Base-by-base conservation (phyloP, 139 green algal genomes). In the Picochlorum costavermella region DNA sequence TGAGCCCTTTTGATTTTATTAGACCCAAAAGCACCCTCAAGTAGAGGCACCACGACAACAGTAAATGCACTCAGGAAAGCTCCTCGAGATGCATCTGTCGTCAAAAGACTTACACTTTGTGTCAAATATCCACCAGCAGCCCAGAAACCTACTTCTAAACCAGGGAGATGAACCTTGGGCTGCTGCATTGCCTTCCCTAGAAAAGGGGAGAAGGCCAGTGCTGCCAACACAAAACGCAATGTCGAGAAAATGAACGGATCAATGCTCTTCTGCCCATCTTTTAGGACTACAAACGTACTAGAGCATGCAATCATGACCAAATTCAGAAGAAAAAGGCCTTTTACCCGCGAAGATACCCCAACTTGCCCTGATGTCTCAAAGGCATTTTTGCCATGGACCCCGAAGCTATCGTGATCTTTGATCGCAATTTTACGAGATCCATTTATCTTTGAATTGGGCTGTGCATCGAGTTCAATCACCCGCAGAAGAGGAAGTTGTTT, bases 11-110 rank as follows among this genome's bases (percentile, higher is more conserved):
- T 79, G 12, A 80, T 73, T 33, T 86, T 75, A 4, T 74, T 33
- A 26, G 66, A 67, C 5, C 88, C 85, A 14, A 65, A 69, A 10
- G 88, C 56, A 23, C 79, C 86, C 3, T 79, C 82, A 33, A 95
- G 56, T 6, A 91, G 50, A 4, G 88, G 88, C 20, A 92, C 82
- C 26, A 81, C 71, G 46, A 95, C 75, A 3, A 95, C 85, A 10
- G 87, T 95, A 67, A 95, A 86, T 9, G 85, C 82, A 29, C 63
- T 82, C 6, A 95, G 75, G 46, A 95, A 88, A 46, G 70, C 80
- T 12, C 75, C 85, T 3, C 83, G 62, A 0, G 77, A 84, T 0
- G 87, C 87, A 20, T 92, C 81, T 2, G 80, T 81, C 20, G 76
- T 78, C 5, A 83, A 28, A n/a, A 95, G 68, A 2, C 74, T 87